Percentiles rank a stretch among this genome's conserved stretches.
Conservation (phyloP, 2,329 filamentous ascomycete genomes). For the Dactylellina cionopaga region DNA sequence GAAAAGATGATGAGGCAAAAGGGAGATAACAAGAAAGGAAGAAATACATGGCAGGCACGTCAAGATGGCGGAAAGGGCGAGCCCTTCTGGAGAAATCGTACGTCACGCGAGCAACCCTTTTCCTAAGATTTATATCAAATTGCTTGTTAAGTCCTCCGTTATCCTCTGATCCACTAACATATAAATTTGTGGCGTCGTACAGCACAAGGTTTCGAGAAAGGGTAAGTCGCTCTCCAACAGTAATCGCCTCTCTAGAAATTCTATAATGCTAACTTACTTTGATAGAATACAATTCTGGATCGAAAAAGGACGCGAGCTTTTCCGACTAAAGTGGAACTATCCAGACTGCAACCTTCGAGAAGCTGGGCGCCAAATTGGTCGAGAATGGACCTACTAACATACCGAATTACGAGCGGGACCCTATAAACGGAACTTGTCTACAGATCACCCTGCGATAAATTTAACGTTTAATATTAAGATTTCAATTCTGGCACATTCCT, state of each 20-base stretch:
- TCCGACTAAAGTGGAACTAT: conserved; percentile 57
- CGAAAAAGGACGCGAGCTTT: conserved; percentile 54
- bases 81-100: conserved; percentile 66
- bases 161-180: not conserved
- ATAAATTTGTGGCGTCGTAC: not conserved
- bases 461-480: too few species aligned
- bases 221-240: conserved; percentile 15
- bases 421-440: too few species aligned
- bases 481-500: not conserved
- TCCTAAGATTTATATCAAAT: not conserved
- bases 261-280: not conserved
- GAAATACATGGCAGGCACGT: conserved; percentile 67
- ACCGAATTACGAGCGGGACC: too few species aligned
- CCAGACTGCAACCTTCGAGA: conserved; percentile 47
- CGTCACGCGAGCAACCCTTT: not conserved
- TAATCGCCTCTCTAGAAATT: not conserved
- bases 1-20: conserved; percentile 59
- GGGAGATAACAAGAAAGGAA: conserved; percentile 57
- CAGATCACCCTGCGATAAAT: too few species aligned
- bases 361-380: conserved; percentile 5
- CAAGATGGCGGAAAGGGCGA: conserved; percentile 67
- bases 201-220: conserved; percentile 55
- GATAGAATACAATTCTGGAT: conserved; percentile 56
- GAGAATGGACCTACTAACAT: conserved; percentile 13
- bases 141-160: too few species aligned